Base-by-base conservation (phyloP, 106 monocot species). In the Posidonia australis region DNA sequence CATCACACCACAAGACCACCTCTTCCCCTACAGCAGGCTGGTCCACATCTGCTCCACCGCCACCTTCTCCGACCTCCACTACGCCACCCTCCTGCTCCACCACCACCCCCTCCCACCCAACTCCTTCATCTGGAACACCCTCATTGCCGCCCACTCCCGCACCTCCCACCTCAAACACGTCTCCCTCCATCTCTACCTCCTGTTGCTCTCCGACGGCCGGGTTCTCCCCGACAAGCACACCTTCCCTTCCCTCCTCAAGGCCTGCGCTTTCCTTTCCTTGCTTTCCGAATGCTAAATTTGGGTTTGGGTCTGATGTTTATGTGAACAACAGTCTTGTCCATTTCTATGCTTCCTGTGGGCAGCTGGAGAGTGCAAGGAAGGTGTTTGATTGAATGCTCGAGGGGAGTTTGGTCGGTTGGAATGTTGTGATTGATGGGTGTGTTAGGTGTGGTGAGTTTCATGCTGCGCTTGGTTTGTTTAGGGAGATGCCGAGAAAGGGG, bases 281-380 rank as follows among this genome's bases (percentile, higher is more conserved):
- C 27, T 77, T 47, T 36, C 70, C 0, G 64, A 76, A 9, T 84
- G 87, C 28, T 67, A 92, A 87, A 72, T 72, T 87, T 24, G 69
- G 92, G 1, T 62, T 85, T 48, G 36, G 46, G 13, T 27, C 60
- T 14, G 80, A 93, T 67, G 43, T 74, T 30, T 84, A 77, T 60
- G 70, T 86, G 47, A 49, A 60, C 76, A 93, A 93, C 68, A 79
- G 79, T 46, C 70, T 93, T 20, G 51, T 93, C 10, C 89, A 89
- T 60, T 79, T 86, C 72, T 89, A 86, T 62, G 63, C 77, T 13
- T 86, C 89, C 22, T 93, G 86, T 52, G 81, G 71, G 7, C 25
- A 17, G 21, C 24, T 80, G 29, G n/a, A 36, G 0, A 51, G 46
- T 5, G 86, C 86, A 7, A 71, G 72, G 45, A 26, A 47, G 16